Evolutionary conservation across 2,329 filamentous ascomycete genomes (phyloP).

Genomic region (Monosporascus cannonballus): DNA sequence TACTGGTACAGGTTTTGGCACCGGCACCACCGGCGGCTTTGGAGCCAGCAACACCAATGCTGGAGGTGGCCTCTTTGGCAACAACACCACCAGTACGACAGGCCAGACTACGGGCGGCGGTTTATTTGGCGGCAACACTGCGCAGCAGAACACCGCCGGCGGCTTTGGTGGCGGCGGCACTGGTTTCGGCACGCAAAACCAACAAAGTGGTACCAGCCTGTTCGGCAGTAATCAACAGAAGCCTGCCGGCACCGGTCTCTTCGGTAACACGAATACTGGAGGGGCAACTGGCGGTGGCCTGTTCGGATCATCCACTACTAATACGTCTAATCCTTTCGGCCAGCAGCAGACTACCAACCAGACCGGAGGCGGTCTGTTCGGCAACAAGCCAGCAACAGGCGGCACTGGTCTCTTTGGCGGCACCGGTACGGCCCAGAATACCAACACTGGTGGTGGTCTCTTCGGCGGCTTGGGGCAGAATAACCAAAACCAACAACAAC

Average conservation of each 20-base stretch:
- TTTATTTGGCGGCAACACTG: constrained; percentile 29
- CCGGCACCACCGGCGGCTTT: constrained; percentile 17
- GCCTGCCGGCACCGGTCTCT: constrained; percentile 34
- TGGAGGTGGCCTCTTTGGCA: constrained; percentile 22
- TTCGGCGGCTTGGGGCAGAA: constrained; percentile 40
- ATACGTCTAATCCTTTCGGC: constrained; percentile 22
- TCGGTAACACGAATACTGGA: constrained; percentile 25
- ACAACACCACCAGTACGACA: constrained; percentile 21
- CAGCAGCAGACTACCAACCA: constrained; percentile 16
- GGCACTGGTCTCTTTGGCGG: constrained; percentile 38
- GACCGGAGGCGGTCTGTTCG: constrained; percentile 40
- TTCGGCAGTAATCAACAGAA: constrained; percentile 32
- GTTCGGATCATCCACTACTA: constrained; percentile 35
- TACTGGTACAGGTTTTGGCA: constrained; percentile 8
- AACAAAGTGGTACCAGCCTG: constrained; percentile 30
- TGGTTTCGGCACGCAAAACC: constrained; percentile 30
- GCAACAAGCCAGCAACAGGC: constrained; percentile 29
- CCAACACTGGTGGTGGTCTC: constrained; percentile 37
- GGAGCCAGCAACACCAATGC: constrained; percentile 20
- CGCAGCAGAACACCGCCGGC: constrained; percentile 21
- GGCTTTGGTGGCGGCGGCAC: constrained; percentile 19
- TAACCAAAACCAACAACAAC: constrained; percentile 32
- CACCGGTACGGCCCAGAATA: constrained; percentile 28
- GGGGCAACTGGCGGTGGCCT: constrained; percentile 28
- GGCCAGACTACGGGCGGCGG: constrained; percentile 21